Evolutionary conservation across 2,329 filamentous ascomycete species (phyloP).

Genomic region (Cordyceps pruinosa): DNA sequence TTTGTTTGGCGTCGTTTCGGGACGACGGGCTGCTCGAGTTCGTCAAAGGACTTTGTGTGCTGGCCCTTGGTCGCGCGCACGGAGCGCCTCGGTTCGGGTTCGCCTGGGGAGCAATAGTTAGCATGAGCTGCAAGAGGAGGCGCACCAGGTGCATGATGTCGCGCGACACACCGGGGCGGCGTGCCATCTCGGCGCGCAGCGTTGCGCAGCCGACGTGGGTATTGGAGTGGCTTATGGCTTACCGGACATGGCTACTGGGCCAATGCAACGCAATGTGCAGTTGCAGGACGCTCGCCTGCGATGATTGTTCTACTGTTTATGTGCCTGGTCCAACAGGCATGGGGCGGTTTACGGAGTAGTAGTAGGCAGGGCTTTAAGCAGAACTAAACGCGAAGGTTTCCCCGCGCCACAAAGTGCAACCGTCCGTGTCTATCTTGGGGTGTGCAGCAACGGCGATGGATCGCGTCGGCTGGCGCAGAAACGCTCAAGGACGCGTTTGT

Average conservation of each 20-base stretch:
- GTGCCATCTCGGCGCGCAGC: background rate
- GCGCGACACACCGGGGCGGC: slow-evolving; percentile 2
- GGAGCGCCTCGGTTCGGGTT: slow-evolving; percentile 79
- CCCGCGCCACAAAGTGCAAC: slow-evolving; percentile 2
- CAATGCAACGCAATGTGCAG: background rate
- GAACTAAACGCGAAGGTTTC: slow-evolving; percentile 10
- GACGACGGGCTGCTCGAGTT: slow-evolving; percentile 53
- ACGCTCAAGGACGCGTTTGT: slow-evolving; percentile 2
- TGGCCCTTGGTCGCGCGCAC: slow-evolving; percentile 96
- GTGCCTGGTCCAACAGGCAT: background rate
- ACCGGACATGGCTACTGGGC: slow-evolving; percentile 11
- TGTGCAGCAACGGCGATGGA: background rate
- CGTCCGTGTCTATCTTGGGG: background rate
- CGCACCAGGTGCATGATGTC: slow-evolving; percentile 18
- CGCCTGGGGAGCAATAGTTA: slow-evolving; percentile 25
- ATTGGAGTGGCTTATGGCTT: slow-evolving; percentile 6
- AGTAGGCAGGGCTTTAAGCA: slow-evolving; percentile 10
- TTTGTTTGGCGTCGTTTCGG: slow-evolving; percentile 47
- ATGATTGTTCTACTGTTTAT: slow-evolving; percentile 11
- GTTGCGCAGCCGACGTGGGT: background rate
- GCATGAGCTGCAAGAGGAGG: slow-evolving; percentile 9
- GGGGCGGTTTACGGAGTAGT: slow-evolving; percentile 9
- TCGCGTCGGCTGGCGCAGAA: slow-evolving; percentile 1
- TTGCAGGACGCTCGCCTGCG: background rate
- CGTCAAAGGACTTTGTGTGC: slow-evolving; percentile 80